These are phyloP conservation scores for Heterococcus sp. DNA, from an alignment of 108 stramenopile genomes.

Conservation along the genomic window DNA sequence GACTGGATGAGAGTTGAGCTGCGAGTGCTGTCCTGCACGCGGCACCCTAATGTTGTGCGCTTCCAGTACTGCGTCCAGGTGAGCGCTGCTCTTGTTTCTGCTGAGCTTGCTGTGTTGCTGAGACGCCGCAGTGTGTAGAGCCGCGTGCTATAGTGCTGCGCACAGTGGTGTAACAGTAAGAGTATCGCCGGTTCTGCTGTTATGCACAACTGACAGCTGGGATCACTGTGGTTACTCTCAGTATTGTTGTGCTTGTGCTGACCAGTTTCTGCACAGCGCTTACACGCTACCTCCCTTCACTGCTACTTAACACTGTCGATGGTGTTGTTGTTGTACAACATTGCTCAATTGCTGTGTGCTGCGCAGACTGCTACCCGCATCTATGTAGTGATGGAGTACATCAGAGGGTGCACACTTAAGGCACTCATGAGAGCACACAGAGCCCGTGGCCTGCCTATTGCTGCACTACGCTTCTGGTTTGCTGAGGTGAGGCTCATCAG, in stretches of 20 bases:
- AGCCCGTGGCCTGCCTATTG: not conserved
- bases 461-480: not conserved
- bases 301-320: no score
- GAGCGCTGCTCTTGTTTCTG: not conserved
- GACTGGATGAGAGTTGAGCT: not conserved
- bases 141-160: not conserved
- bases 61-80: not conserved
- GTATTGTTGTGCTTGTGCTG: no score
- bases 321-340: no score
- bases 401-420: not conserved
- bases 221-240: no score
- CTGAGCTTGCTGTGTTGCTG: not conserved
- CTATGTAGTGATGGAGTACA: not conserved
- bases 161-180: no score
- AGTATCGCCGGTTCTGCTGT: no score
- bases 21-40: not conserved
- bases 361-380: not conserved
- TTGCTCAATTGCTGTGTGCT: no score
- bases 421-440: not conserved
- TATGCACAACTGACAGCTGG: no score
- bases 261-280: no score
- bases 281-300: no score
- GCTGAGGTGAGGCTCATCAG: no score
- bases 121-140: not conserved
- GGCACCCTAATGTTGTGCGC: not conserved